Evolutionary conservation across 495 filamentous ascomycete species (phyloP).

Genomic region (Tuber calosporum): DNA sequence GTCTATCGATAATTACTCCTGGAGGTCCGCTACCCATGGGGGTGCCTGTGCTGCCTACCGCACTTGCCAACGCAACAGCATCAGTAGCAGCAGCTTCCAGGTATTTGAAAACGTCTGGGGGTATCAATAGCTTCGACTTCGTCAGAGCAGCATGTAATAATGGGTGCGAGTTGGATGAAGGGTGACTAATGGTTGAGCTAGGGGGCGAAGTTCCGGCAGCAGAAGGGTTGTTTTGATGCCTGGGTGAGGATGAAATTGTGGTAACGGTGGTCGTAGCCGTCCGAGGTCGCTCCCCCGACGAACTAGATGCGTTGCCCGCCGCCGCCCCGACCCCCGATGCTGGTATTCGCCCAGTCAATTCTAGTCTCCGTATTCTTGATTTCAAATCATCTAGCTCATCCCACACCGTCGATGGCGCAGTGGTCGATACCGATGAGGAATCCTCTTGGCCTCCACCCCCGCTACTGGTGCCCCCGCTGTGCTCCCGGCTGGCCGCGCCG

Average conservation of each 20-base stretch:
- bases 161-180: conserved; percentile 56
- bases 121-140: conserved; percentile 63
- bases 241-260: conserved; percentile 79
- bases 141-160: conserved; percentile 70
- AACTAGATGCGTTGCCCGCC: conserved; percentile 66
- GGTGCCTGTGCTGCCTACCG: conserved; percentile 61
- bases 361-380: conserved; percentile 84
- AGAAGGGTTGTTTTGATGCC: conserved; percentile 51
- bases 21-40: conserved; percentile 55
- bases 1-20: conserved; percentile 62
- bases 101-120: conserved; percentile 64
- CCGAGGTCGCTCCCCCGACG: conserved; percentile 70
- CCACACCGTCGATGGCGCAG: conserved; percentile 89
- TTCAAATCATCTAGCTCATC: conserved; percentile 96
- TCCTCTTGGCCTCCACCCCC: conserved; percentile 47
- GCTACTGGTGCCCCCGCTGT: conserved; percentile 8
- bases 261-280: conserved; percentile 93
- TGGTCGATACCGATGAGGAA: conserved; percentile 77
- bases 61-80: conserved; percentile 64
- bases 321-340: conserved; percentile 51
- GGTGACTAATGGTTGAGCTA: conserved; percentile 41
- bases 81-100: conserved; percentile 77
- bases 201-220: conserved; percentile 45
- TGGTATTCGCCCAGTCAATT: conserved; percentile 79
- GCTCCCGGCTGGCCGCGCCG: conserved; percentile 5